Percentiles rank a stretch among this genome's conserved stretches.
phyloP scores from a whole-genome alignment of 106 monocot species.

The Phalaenopsis equestris region DNA sequence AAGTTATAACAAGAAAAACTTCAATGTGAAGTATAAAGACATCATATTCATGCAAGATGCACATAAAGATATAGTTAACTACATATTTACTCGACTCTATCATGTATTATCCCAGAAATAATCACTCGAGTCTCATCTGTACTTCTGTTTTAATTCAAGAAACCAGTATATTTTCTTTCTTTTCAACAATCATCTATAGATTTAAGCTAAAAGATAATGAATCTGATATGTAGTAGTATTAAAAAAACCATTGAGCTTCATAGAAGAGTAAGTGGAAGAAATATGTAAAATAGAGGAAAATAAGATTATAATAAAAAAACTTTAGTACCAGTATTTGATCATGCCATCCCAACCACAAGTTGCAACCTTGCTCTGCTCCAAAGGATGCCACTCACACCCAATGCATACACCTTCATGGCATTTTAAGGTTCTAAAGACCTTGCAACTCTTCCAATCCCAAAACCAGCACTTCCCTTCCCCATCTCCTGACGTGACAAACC shows the following conservation, averaged over 20 bases:
- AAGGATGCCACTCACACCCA: conserved; percentile 92
- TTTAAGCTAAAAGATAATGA: neutral
- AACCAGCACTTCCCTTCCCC: conserved; percentile 98
- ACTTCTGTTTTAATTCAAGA: neutral
- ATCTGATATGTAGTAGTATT: neutral
- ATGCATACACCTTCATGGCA: conserved; percentile 94
- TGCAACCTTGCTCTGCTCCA: conserved; percentile 95
- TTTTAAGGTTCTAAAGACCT: conserved; percentile 77
- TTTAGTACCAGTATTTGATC: conserved; percentile 88
- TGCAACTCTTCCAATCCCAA: conserved; percentile 99
- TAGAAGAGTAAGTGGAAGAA: neutral
- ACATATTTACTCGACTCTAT: neutral
- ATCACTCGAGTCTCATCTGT: neutral
- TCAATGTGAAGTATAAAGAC: neutral
- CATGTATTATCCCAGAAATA: neutral
- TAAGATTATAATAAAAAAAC: neutral
- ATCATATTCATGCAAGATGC: neutral
- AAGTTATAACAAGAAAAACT: neutral
- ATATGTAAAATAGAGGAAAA: conserved; percentile 1
- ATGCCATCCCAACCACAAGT: conserved; percentile 98
- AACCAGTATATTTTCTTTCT: neutral
- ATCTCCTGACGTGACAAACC: conserved; percentile 94
- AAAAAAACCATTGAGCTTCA: neutral
- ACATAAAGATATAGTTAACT: neutral
- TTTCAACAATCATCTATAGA: neutral